Base-by-base conservation (phyloP, 768 basidiomycete genomes). In the Lyophyllum decastes region DNA sequence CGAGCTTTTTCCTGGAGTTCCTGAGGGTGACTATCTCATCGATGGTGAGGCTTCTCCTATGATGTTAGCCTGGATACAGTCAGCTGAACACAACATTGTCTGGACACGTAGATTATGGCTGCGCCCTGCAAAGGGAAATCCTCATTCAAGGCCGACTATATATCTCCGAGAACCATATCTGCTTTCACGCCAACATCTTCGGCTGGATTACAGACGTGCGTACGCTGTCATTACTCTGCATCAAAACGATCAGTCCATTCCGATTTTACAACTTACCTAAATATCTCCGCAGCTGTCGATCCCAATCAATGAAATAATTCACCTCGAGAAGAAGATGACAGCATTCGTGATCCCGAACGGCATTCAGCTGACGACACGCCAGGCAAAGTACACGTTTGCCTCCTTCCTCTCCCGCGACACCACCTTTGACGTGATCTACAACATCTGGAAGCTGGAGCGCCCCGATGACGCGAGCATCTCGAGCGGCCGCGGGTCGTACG, bases 101-200 rank as follows among this genome's bases (percentile, higher is more conserved):
- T 38, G 9, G 9, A 38, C 35, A 38, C 14, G 8, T 56, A 98
- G 97, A 99, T 73, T 99, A 98, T 64, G 97, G 97, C 6, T 99
- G 97, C 68, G 97, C 97, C 0, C 73, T 98, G 12, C 95, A 98
- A 73, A 85, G 95, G 41, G 97, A 98, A 71, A 98, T 98, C 63
- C 79, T 98, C 27, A 90, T 98, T 43, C 97, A 98, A 79, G 97
- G 97, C 4, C 82, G 97, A 11, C 70, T 99, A 55, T 98, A 98
- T 73, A 92, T 98, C 22, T 98, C 97, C 7, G 96, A 99, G 74
- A 98, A 98, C 73, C 95, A 98, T 68, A 84, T 98, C n/a, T 98
- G 94, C 76, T 99, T 98, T 79, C 93, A 99, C 65, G 96, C 97
- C 43, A 98, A 98, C 69, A 98, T 98, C 44, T 96, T 98, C 72